Evolutionary conservation across 2,329 filamentous ascomycete species (phyloP), one percentile per base, ranked within the genome.

Genomic region (Diaporthe citrichinensis): DNA sequence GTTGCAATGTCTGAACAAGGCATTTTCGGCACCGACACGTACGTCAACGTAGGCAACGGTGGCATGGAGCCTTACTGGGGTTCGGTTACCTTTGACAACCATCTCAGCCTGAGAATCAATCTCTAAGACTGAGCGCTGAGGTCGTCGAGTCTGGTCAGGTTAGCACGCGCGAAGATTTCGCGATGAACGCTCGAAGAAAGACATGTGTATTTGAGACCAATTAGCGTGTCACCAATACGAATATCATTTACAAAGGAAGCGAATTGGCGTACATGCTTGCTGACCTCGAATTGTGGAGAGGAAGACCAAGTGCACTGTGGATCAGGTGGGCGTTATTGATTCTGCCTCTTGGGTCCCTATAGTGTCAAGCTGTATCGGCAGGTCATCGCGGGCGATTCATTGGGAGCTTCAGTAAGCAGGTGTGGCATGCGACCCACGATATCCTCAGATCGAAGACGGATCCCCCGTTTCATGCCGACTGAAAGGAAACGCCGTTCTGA

Each of bases 41-140:
- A 83, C 74, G 83, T 86, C 49, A 86, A 87, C 71, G 84, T 87
- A 9, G 85, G 84, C 1, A 87, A 87, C 76, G 85, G 82, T 25
- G 85, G 85, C 1, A 78, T 78, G 73, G 78, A 80, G 53, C 78
- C 79, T 0, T 80, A 76, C 76, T 79, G 78, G 78, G 79, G 78
- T 0, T 78, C 76, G 2, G 78, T 78, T 25, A 77, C 77, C 5
- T 79, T 80, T 59, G 78, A 80, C 57, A 80, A 78, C 71, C 76
- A 76, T 31, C 76, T 79, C 17, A 77, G 77, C 39, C 65, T 80
- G 71, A 75, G 78, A 23, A 78, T 80, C 41, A 72, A 79, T 61
- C 75, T 80, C 0, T 79, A 62, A 76, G 9, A 17, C 9, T 44
- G 36, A 20, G 28, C 15, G 4, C 14, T 14, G 14, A 51, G 23